Evolutionary conservation across 495 filamentous ascomycete species (phyloP).

Genomic region (Pyrenopolyporus hunteri): DNA sequence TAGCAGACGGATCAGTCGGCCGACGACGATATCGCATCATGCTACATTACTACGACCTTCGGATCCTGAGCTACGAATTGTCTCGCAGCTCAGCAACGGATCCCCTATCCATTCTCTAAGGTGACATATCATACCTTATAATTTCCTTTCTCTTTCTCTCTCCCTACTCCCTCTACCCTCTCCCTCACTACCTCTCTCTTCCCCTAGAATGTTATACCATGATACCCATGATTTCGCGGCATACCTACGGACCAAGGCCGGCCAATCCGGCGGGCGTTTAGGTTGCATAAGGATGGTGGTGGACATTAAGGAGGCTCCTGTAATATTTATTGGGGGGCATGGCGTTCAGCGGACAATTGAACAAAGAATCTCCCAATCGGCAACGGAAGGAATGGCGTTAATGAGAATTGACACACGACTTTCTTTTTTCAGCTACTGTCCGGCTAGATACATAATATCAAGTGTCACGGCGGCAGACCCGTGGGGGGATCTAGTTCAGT

Average conservation of each 20-base stretch:
- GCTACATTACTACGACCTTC: conserved; percentile 76
- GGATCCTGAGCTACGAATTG: conserved; percentile 83
- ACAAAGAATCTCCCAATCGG: not conserved
- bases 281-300: conserved; percentile 15
- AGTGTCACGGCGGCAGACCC: not conserved
- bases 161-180: not conserved
- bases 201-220: conserved; percentile 15
- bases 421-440: conserved; percentile 6
- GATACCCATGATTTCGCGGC: conserved; percentile 28
- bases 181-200: not conserved
- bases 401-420: not conserved
- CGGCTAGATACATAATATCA: conserved; percentile 2
- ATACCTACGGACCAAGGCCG: not conserved
- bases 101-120: conserved; percentile 31
- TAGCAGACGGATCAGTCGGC: conserved; percentile 39
- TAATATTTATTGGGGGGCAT: not conserved
- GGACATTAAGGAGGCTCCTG: not conserved
- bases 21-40: conserved; percentile 71
- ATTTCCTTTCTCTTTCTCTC: not conserved
- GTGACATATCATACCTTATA: no score
- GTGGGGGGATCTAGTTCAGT: conserved; percentile 11
- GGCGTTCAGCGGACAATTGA: conserved; percentile 4
- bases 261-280: conserved; percentile 20
- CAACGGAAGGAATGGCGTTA: conserved; percentile 3
- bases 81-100: conserved; percentile 38